A percentile compares a stretch with the other conserved stretches of the same genome.
Conservation (phyloP, 106 monocot genomes). For the Acanthochlamys bracteata region DNA sequence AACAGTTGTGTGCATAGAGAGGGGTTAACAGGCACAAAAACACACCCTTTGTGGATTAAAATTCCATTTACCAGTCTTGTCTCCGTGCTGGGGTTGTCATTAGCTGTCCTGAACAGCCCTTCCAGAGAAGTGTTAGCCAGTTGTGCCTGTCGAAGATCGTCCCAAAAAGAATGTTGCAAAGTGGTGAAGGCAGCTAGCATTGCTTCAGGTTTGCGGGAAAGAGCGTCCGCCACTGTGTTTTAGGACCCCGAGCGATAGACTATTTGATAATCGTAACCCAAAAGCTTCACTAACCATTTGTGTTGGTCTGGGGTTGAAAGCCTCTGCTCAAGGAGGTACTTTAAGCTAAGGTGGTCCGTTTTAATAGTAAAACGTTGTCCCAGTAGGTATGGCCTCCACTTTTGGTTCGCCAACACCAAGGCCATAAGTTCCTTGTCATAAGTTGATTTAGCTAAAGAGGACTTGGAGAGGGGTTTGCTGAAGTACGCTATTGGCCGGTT, state of each 20-base stretch:
- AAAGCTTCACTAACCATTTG: not conserved
- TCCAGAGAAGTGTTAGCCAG: too few species aligned
- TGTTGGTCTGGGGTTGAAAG: not conserved
- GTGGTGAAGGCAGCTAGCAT: too few species aligned
- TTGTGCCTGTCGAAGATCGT: not conserved
- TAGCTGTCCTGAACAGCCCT: not conserved
- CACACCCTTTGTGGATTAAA: not conserved
- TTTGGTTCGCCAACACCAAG: not conserved
- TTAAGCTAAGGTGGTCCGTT: constrained; percentile 10
- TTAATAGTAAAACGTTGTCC: not conserved
- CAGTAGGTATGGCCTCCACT: not conserved
- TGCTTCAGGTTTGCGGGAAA: not conserved
- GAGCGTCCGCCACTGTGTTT: not conserved
- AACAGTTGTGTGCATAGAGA: not conserved
- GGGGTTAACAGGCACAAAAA: not conserved
- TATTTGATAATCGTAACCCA: constrained; percentile 10
- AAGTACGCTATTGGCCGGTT: not conserved
- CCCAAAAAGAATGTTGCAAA: not conserved
- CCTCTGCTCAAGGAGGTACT: constrained; percentile 3
- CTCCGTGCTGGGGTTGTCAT: not conserved
- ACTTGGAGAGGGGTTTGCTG: not conserved
- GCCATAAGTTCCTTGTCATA: constrained; percentile 17
- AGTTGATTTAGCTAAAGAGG: not conserved
- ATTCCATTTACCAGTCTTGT: not conserved
- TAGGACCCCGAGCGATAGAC: not conserved